phyloP scores from a whole-genome alignment of 148 eudicot genomes.

The Rhododendron henanense region DNA sequence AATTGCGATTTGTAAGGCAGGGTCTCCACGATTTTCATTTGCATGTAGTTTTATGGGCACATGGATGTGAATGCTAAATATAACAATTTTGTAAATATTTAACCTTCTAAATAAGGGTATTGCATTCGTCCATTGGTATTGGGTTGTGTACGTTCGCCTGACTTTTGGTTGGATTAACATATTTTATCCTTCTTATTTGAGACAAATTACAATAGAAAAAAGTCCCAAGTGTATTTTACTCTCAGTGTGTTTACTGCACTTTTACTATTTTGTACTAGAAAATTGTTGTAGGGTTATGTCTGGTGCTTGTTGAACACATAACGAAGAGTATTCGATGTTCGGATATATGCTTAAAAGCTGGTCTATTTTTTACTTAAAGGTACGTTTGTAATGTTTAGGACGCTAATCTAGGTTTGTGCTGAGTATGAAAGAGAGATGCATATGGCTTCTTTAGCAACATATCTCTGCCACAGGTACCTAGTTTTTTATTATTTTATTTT shows the following conservation, averaged over 20 bases:
- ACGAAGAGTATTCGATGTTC: neutral
- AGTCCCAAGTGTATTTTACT: neutral
- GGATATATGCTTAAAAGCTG: neutral
- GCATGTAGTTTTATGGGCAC: neutral
- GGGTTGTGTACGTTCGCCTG: neutral
- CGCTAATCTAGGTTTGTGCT: neutral
- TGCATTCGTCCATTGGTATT: neutral
- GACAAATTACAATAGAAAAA: neutral
- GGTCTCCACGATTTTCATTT: neutral
- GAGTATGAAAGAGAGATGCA: neutral
- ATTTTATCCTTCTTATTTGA: neutral
- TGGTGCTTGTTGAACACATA: neutral
- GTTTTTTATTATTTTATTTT: neutral
- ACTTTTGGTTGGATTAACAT: neutral
- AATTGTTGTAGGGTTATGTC: neutral
- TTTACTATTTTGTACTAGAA: neutral
- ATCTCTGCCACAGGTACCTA: slow-evolving; percentile 4
- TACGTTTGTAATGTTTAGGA: neutral
- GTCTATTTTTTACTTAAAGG: neutral
- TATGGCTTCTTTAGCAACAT: neutral
- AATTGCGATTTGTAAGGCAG: neutral
- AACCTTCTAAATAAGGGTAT: neutral
- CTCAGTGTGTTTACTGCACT: neutral
- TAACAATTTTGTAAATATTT: neutral
- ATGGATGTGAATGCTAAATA: neutral